Evolutionary conservation across 2,329 filamentous ascomycete genomes (phyloP).

Genomic region (Sclerotinia spermophila): DNA sequence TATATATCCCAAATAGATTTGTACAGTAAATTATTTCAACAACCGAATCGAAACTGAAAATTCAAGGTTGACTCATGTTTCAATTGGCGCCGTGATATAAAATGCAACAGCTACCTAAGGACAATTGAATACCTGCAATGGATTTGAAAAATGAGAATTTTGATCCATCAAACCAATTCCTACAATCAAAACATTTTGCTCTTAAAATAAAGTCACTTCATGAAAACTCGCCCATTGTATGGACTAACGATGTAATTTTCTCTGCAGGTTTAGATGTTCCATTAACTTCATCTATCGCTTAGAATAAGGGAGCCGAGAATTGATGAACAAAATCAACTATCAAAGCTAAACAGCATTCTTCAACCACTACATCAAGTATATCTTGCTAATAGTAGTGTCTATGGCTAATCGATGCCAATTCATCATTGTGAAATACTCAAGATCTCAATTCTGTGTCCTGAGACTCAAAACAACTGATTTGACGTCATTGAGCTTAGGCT

Average conservation of each 20-base stretch:
- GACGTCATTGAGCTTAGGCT: rapidly evolving
- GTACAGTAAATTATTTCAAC: too few relatives aligned
- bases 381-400: rapidly evolving
- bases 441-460: not conserved
- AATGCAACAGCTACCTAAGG: not conserved
- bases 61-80: too few relatives aligned
- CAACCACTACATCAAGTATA: rapidly evolving
- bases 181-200: too few relatives aligned
- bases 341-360: not conserved
- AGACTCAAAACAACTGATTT: not conserved
- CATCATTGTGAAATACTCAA: rapidly evolving
- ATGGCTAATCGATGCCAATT: not conserved
- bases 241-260: not conserved
- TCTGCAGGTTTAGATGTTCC: not conserved
- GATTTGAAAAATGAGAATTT: too few relatives aligned
- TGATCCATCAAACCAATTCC: too few relatives aligned
- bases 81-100: too few relatives aligned
- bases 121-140: not conserved
- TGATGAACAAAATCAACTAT: not conserved
- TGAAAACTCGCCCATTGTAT: rapidly evolving
- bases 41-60: too few relatives aligned
- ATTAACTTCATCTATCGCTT: not conserved
- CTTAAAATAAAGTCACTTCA: too few relatives aligned
- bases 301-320: constrained; percentile 4
- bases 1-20: not conserved